Evolutionary conservation across 2,329 filamentous ascomycete species (phyloP).

Genomic region (Microsporum ferrugineum): DNA sequence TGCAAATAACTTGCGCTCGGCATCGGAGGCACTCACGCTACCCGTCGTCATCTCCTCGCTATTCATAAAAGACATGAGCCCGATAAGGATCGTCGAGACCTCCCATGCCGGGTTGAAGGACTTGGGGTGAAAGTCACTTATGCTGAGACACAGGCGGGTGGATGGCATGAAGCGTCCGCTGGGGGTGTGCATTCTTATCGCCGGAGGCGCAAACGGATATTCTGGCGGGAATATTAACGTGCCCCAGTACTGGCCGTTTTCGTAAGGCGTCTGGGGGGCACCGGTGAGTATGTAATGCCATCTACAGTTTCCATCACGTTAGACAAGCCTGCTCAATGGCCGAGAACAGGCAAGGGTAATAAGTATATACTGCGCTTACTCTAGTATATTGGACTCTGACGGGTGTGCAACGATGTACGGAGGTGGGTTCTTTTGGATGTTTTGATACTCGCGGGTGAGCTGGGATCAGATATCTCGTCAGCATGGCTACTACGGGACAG

Average conservation of each 20-base stretch:
- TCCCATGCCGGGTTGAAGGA: constrained; percentile 98
- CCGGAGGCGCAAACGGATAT: constrained; percentile 93
- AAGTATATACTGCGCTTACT: constrained; percentile 42
- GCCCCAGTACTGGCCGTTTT: constrained; percentile 95
- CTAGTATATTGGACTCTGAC: constrained; percentile 81
- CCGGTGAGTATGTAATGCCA: constrained; percentile 96
- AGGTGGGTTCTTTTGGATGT: constrained; percentile 63
- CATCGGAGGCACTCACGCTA: constrained; percentile 62
- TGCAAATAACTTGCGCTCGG: constrained; percentile 68
- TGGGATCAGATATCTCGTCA: constrained; percentile 18
- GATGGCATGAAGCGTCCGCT: constrained; percentile 90
- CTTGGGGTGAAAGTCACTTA: constrained; percentile 95
- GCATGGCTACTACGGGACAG: background rate
- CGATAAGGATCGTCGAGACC: constrained; percentile 89
- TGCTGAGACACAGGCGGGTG: constrained; percentile 83
- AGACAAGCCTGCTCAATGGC: background rate
- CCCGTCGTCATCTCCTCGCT: constrained; percentile 98
- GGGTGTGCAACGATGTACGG: constrained; percentile 84
- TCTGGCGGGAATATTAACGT: constrained; percentile 90
- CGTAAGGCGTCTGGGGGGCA: constrained; percentile 85
- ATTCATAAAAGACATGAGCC: constrained; percentile 94
- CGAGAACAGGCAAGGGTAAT: background rate
- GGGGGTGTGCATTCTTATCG: constrained; percentile 98
- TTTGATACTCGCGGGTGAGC: constrained; percentile 54
- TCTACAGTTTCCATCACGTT: constrained; percentile 32